Percentiles rank a stretch among this genome's conserved stretches.
phyloP scores from a whole-genome alignment of 805 yeast genomes.

The Spathaspora passalidarum region DNA sequence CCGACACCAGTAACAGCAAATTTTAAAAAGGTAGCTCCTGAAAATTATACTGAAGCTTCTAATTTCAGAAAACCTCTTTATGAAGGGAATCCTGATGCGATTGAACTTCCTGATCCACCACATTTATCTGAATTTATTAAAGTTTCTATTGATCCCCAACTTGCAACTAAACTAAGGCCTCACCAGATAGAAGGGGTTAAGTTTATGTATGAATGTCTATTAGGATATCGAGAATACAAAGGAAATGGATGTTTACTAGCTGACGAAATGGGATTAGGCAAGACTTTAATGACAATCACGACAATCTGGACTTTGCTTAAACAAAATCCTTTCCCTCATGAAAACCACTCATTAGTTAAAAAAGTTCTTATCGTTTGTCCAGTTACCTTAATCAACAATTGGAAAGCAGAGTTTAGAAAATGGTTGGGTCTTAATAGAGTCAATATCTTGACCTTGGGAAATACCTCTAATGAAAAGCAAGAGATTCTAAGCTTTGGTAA shows the following conservation, averaged over 20 bases:
- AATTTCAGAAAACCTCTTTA: slow-evolving; percentile 2
- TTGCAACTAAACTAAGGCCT: slow-evolving; percentile 58
- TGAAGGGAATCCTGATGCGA: slow-evolving; percentile 5
- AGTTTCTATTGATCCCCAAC: slow-evolving; percentile 44
- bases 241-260: slow-evolving; percentile 80
- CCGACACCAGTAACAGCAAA: neutral
- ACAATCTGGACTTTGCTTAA: slow-evolving; percentile 79
- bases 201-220: slow-evolving; percentile 78
- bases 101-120: slow-evolving; percentile 7
- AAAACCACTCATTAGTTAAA: slow-evolving; percentile 36
- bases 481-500: slow-evolving; percentile 60
- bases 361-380: slow-evolving; percentile 86
- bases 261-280: slow-evolving; percentile 89
- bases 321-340: slow-evolving; percentile 48
- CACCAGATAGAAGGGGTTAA: slow-evolving; percentile 85
- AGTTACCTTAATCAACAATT: slow-evolving; percentile 80
- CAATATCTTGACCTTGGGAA: slow-evolving; percentile 61
- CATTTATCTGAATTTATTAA: neutral
- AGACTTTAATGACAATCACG: slow-evolving; percentile 79
- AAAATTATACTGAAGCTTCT: neutral
- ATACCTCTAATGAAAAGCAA: slow-evolving; percentile 51
- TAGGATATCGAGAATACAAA: slow-evolving; percentile 56
- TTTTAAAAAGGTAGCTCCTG: slow-evolving; percentile 5
- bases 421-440: slow-evolving; percentile 73
- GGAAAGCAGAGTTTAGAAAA: slow-evolving; percentile 85